Base-by-base conservation (phyloP, 805 yeast species). In the Metschnikowia matae region DNA sequence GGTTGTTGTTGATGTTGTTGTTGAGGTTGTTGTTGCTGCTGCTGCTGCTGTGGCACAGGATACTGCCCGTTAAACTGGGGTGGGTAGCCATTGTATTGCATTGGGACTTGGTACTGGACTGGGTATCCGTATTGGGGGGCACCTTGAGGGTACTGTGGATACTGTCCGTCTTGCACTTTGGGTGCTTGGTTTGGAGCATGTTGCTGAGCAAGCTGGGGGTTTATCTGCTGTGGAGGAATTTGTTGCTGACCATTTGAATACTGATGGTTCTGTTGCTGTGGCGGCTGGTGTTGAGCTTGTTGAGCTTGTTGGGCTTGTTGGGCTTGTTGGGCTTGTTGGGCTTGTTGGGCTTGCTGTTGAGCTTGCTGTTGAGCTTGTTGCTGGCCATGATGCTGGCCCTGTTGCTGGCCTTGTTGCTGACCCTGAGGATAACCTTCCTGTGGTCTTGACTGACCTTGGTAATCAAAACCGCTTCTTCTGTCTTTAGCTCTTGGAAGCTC, bases 401-500 rank as follows among this genome's bases (percentile, higher is more conserved):
- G 41, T 18, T 35, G 44, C 33, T 32, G 44, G 2, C 26, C 26
- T 7, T 14, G 41, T 21, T 40, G 45, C 29, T 20, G 41, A 33
- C 42, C 36, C 17, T 39, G 48, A n/a, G 40, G 48, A 13, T 29
- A 50, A 26, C 42, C 46, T 17, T 45, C 52, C n/a, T 48, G 49
- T 4, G 35, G 43, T 31, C 48, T 56, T 18, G 59, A 80, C 58
- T 75, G 81, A 15, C 80, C 81, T 53, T 71, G 73, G 59, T 78
- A 75, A 23, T 70, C 69, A 55, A 69, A 72, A 6, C 54, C 55
- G 20, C 35, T 43, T 37, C 48, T 48, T 31, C 49, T 51, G 21
- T 67, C 71, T 54, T 69, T 75, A 57, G 73, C 76, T 55, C 66
- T 70, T 54, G 84, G 83, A 59, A 79, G 67, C 43, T 75, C 73